A percentile compares a stretch with the other conserved stretches of the same genome.
These are phyloP conservation scores for Ziziphus jujuba DNA, from an alignment of 306 rosid genomes.

Conservation along the genomic window DNA sequence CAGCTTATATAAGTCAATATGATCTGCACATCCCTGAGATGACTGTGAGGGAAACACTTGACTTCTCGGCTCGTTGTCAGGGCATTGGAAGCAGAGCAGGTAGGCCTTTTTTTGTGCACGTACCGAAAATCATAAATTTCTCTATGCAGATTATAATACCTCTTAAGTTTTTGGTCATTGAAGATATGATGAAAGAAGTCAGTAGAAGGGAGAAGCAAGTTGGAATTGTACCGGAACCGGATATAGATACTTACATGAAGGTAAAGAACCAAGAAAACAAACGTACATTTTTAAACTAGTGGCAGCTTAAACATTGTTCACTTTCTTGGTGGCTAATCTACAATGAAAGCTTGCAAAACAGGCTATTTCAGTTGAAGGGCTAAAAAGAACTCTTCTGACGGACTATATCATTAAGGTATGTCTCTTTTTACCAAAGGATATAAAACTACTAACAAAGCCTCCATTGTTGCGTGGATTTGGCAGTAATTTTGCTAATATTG, in stretches of 20 bases:
- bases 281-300: too few species aligned
- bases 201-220: not conserved
- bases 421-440: not conserved
- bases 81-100: constrained; percentile 19
- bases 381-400: constrained; percentile 37
- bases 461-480: not conserved
- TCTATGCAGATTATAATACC: too few species aligned
- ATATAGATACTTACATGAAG: constrained; percentile 23
- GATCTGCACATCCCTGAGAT: not conserved
- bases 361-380: constrained; percentile 57
- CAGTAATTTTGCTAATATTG: not conserved
- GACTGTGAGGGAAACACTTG: not conserved
- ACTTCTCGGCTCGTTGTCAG: not conserved
- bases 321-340: not conserved
- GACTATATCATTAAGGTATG: constrained; percentile 57
- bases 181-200: not conserved
- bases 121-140: too few species aligned
- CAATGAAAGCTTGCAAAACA: constrained; percentile 22
- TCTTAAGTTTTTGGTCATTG: not conserved
- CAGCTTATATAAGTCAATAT: not conserved
- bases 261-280: not conserved
- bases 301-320: not conserved
- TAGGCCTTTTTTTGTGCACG: not conserved
- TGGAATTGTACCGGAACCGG: not conserved
- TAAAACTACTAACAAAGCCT: not conserved